Base-by-base conservation (phyloP, 768 basidiomycete genomes). In the Porphyrellus cyaneotinctus region DNA sequence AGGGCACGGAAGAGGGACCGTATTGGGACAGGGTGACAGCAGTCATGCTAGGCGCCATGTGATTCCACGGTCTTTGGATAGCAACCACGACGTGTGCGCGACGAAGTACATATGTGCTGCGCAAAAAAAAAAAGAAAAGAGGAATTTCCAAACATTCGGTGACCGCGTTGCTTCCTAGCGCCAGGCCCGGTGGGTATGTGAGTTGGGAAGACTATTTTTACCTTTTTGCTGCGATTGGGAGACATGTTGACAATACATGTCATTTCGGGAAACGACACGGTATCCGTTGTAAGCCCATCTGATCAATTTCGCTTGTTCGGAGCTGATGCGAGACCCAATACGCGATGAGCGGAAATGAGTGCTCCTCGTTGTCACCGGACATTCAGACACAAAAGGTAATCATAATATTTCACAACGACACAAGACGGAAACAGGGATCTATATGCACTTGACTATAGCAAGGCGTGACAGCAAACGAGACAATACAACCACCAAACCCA, bases 391-490 rank as follows among this genome's bases (percentile, higher is more conserved):
- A 41, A 39, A 31, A 31, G 38, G 38, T 15, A 24, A 38, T 55
- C 23, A 18, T 36, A 24, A 53, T n/a, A 49, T 56, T 58, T 48
- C 55, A 53, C 55, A 52, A 26, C 33, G 20, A 43, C 31, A 50
- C 47, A 20, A 49, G 28, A 65, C 49, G 56, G 47, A 24, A n/a
- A 49, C 18, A 51, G 22, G 1, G 1, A 28, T 59, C 57, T 65
- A 65, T 28, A 61, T 58, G 64, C 64, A 53, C 61, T 69, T 67
- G 73, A 58, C 70, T 63, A 65, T 54, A 70, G 71, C 72, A 72
- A 63, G 69, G 58, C 51, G 32, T 39, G 44, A 58, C 52, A 55
- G 53, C 47, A 47, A 9, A 17, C 5, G 41, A 43, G 38, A 54
- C 30, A 44, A 58, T 50, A 58, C 48, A 49, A 49, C 33, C 6